Base-by-base conservation (phyloP, 2,329 filamentous ascomycete genomes). In the Endoconidiophora polonica region DNA sequence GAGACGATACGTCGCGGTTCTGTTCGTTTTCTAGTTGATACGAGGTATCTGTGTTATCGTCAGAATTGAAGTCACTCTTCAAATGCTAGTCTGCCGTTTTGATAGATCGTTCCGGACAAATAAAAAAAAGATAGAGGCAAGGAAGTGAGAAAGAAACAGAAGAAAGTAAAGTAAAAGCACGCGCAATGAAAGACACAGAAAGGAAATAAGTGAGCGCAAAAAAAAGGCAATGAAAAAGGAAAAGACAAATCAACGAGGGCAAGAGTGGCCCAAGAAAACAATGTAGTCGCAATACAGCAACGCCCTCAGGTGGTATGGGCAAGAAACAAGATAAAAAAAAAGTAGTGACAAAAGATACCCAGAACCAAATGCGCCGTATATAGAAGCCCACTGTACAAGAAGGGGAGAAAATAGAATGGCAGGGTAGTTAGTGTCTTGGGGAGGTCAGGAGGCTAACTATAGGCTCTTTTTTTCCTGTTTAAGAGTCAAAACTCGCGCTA, bases 101-200 rank as follows among this genome's bases (percentile, higher is more conserved):
- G 39, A 22, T 44, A 44, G 18, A 50, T 50, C n/a, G 41, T 9
- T 23, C 24, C 44, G 33, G 42, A 40, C 24, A 48, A 26, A 20
- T 29, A 39, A 48, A 42, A 18, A 48, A 48, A 40, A n/a, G 16
- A 48, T 23, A 42, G 39, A 16, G 16, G 24, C 43, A 44, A 44
- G 39, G 22, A 14, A 29, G 9, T 33, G 18, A 44, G 36, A 44
- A 33, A 22, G 33, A 18, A 42, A 20, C 23, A 41, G n/a, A 41
- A 44, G 29, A 46, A 46, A 43, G 48, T 50, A 51, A 47, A 51
- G 33, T 46, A 23, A 55, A 54, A 56, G 51, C 50, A 58, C 57
- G 57, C 59, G 58, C 55, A 57, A 57, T 56, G 58, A 58, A 55
- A 26, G 18, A 46, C 44, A 29, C 12, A 20, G 44, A 20, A 18